Base-by-base conservation (phyloP, 1,284 basidiomycete genomes). In the Crucibulum cyathiforme region DNA sequence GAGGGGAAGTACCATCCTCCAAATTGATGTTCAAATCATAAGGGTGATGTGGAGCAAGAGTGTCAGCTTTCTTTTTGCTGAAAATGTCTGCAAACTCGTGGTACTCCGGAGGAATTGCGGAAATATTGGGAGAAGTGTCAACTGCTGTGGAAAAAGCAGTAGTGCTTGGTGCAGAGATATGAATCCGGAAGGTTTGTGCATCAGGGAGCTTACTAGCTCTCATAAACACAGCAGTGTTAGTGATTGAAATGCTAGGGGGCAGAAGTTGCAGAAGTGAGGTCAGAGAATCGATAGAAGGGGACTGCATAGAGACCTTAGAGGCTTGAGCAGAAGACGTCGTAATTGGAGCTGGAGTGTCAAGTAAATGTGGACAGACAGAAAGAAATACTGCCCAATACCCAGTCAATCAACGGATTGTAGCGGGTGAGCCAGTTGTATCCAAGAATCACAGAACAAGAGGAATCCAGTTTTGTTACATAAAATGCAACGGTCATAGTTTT, bases 201-300 rank as follows among this genome's bases (percentile, higher is more conserved):
- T 37, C 57, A 43, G 17, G 17, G 6, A 58, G 57, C 36, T 58
- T 58, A 36, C 57, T 57, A 41, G 57, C 57, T n/a, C 34, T 19
- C 19, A 58, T 35, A 38, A 58, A 58, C 4, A 50, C 36, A 36
- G 50, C 41, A 54, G 57, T 36, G 19, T 54, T 54, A 15, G 53
- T 46, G 13, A 58, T 51, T 1, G 57, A 53, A 17, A 58, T 54
- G n/a, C 24, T 17, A 35, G 53, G 53, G 4, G 3, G n/a, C 36
- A 41, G 37, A 17, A 5, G 4, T 3, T 2, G 5, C 38, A 45
- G 39, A 43, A 5, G 13, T 5, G 5, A 43, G 12, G 17, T 17
- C 5, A 5, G 39, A 43, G 39, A 43, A 43, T 31, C 5, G 24
- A 31, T 31, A 31, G 24, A 31, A 31, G 24, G 24, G 24, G 24